phyloP scores from a whole-genome alignment of 169 alveolate species.

The Sarcocystis neurona region DNA sequence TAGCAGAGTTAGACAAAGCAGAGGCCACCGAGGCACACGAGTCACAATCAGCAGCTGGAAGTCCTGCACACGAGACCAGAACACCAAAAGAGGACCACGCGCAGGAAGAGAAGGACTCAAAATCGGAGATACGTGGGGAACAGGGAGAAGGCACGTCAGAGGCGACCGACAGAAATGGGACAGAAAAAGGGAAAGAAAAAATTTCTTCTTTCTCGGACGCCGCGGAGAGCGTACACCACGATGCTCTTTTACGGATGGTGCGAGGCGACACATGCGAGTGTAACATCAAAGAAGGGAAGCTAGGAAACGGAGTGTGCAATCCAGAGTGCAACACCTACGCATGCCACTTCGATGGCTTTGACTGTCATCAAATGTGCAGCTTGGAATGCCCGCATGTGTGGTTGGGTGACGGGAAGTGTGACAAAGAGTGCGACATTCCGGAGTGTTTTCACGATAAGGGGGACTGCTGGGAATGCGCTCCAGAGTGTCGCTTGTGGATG shows the following conservation, averaged over 20 bases:
- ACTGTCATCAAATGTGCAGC: slow-evolving; percentile 71
- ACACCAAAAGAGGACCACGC: too few relatives aligned
- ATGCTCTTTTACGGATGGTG: not conserved
- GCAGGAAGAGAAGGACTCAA: slow-evolving; percentile 35
- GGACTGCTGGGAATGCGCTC: slow-evolving; percentile 71
- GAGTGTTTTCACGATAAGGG: slow-evolving; percentile 75
- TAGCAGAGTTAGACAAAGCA: too few relatives aligned
- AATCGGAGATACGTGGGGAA: too few relatives aligned
- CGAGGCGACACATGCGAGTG: slow-evolving; percentile 69
- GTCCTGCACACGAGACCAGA: too few relatives aligned
- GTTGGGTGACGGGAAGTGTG: slow-evolving; percentile 79
- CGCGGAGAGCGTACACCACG: not conserved
- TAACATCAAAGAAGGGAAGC: slow-evolving; percentile 64
- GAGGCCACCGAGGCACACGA: too few relatives aligned
- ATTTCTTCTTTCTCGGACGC: too few relatives aligned
- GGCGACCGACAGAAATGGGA: too few relatives aligned
- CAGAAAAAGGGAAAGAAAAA: too few relatives aligned
- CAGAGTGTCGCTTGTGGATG: slow-evolving; percentile 73
- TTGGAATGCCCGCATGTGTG: slow-evolving; percentile 73
- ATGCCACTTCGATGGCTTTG: slow-evolving; percentile 74
- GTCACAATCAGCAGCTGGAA: too few relatives aligned
- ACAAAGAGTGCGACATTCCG: slow-evolving; percentile 71
- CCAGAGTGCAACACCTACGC: slow-evolving; percentile 74
- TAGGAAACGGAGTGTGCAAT: slow-evolving; percentile 75
- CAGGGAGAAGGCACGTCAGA: too few relatives aligned